Base-by-base conservation (phyloP, 805 yeast genomes). In the Lipomyces starkeyi region DNA sequence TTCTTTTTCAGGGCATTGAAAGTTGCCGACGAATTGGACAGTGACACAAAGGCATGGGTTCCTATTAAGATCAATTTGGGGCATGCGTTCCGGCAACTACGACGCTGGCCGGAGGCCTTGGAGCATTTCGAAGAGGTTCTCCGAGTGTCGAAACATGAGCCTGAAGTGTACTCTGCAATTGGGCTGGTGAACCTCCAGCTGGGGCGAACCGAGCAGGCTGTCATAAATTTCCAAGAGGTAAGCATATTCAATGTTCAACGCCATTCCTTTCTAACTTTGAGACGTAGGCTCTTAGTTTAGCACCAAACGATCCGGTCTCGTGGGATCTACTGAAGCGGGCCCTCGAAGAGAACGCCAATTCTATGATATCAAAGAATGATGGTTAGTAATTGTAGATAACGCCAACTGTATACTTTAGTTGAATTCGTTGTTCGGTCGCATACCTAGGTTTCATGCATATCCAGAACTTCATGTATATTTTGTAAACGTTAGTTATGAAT, bases 31-130 rank as follows among this genome's bases (percentile, higher is more conserved):
- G 83, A 84, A 66, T 80, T 91, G 68, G 88, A 90, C 72, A 86
- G 93, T 7, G 97, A 92, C 71, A 87, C 94, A 4, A 87, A 87
- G 73, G 90, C 95, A 0, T 91, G 97, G 90, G 82, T 89, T 0
- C 89, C 97, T 1, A 90, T 95, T 34, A 91, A 91, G 77, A 85
- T 91, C 29, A 93, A 93, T 77, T 81, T 93, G 67, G 97, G 97
- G 0, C 97, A 93, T 77, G 96, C 93, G 3, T 92, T 90, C 77
- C 81, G 97, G 69, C 83, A 90, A 63, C 77, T 87, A 62, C 87
- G 73, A 60, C 82, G 84, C 61, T 85, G 83, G 65, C 86, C 86
- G 59, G 86, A 87, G 75, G 90, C 98, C 0, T 81, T 93, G 55
- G 84, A 82, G 58, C 90, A 90, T 75, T 94, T 95, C 77, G 87